Base-by-base conservation (phyloP, 495 filamentous ascomycete species). In the Barbatosphaeria neglecta region DNA sequence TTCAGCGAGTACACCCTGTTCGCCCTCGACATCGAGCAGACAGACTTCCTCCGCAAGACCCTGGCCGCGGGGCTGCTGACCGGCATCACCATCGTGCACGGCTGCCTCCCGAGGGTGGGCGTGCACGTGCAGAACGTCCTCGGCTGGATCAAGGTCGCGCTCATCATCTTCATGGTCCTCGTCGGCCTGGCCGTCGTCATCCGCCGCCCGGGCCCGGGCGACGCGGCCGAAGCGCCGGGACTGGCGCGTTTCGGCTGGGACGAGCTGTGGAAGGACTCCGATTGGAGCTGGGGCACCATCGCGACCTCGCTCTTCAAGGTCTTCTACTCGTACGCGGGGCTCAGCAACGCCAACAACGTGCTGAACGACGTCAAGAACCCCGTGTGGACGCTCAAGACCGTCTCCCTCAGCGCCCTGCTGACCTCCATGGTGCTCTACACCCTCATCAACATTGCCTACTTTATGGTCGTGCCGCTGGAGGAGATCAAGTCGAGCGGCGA, bases 361-460 rank as follows among this genome's bases (percentile, higher is more conserved):
- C 63, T 89, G 28, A 82, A 81, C 46, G 83, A 89, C 55, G 83
- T 87, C 15, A 76, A 79, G 42, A 63, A 87, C 46, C 84, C 84
- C 0, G 70, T 86, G 2, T 64, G 69, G 4, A 89, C 83, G 0
- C 53, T 89, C 11, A 79, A 73, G 41, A 77, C 75, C 0, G 82
- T 82, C n/a, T 75, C 75, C 8, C 67, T 80, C 0, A 67, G 74
- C 0, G 81, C 80, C 4, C 66, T 89, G 0, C 16, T 75, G 4
- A 84, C 82, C 0, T 72, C 77, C 0, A 76, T 74, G 22, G 56
- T 73, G 24, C 63, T 87, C 11, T 87, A 89, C 51, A 46, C 85
- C 23, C 59, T 87, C 9, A 74, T 82, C 19, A 89, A 90, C 53
- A 52, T 83, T 0, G 81, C 83, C 0, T 87, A 86, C 52, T 80